Evolutionary conservation across 768 basidiomycete species (phyloP).

Genomic region (Tephrocybe sp.): DNA sequence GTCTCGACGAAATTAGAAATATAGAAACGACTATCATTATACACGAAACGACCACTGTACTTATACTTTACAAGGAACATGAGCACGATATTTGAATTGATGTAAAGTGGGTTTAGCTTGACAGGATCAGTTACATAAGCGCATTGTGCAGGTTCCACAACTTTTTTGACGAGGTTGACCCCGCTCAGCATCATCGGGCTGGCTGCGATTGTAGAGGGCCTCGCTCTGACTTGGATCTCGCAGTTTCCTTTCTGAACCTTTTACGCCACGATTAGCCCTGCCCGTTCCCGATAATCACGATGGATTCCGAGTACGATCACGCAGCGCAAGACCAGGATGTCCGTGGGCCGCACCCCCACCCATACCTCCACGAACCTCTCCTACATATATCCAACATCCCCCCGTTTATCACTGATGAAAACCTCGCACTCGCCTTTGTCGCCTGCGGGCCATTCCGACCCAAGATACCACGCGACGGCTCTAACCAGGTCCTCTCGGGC

Average conservation of each 20-base stretch:
- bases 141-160: constrained; percentile 1
- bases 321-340: constrained; percentile 30
- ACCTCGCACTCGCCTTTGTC: constrained; percentile 71
- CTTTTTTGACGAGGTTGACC: constrained; percentile 17
- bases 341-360: constrained; percentile 58
- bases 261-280: constrained; percentile 14
- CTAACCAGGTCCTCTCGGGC: constrained; percentile 55
- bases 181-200: constrained; percentile 26
- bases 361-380: constrained; percentile 82
- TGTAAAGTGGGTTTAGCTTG: neutral
- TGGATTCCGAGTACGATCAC: constrained; percentile 44
- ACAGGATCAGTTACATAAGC: constrained; percentile 20
- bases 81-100: neutral
- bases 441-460: constrained; percentile 82
- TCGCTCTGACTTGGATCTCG: constrained; percentile 9
- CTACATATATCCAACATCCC: constrained; percentile 82
- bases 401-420: constrained; percentile 71
- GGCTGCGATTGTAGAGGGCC: constrained; percentile 15
- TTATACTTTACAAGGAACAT: constrained; percentile 3
- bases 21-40: constrained; percentile 11
- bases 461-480: constrained; percentile 63
- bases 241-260: constrained; percentile 13
- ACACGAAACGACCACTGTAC: constrained; percentile 4
- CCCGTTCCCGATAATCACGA: constrained; percentile 30
- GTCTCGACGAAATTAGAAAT: constrained; percentile 2